Evolutionary conservation across 2,329 filamentous ascomycete genomes (phyloP), one percentile per base, ranked within the genome.

Genomic region (Fusarium nisikadoi): DNA sequence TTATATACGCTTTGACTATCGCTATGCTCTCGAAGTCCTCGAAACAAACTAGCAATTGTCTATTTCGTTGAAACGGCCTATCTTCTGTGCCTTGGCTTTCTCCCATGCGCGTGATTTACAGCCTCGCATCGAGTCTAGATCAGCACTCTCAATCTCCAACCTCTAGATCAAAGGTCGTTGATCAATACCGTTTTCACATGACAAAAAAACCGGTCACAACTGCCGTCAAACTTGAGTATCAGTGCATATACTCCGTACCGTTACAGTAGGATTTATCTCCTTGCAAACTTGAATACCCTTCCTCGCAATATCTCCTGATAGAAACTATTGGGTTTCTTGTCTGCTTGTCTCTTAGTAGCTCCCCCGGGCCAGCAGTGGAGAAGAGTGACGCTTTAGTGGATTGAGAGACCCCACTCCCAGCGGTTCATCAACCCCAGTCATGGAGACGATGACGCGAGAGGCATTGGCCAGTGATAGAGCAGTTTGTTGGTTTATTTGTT

Each of bases 381-480:
- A 38, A 54, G 20, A 56, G 65, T 68, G 65, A 68, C 65, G 65
- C 45, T 64, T 20, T 39, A 56, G 64, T 52, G 49, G 56, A 23
- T 50, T 39, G 42, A 12, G 14, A 29, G 17, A 56, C 42, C 36
- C 57, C 64, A 56, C 55, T 52, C 45, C n/a, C 49, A 68, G 50
- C 64, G 39, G 64, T 33, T 64, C 57, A 68, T 68, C 20, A 55
- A 36, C 64, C 57, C 65, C 33, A 13, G 65, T 41, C 41, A 50
- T 62, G 64, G 35, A 59, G 41, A 27, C 45, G 50, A 68, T 68
- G 65, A 68, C 64, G 65, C 64, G 56, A 68, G 46, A 35, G 36
- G 39, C 49, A 67, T 61, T 67, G 53, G 36, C 62, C 62, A 67
- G 38, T 62, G 25, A 68, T 35, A 31, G 38, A 43, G 27, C 36